Evolutionary conservation across 2,329 filamentous ascomycete genomes (phyloP), one percentile per base, ranked within the genome.

Genomic region (Stromatinia cepivora): DNA sequence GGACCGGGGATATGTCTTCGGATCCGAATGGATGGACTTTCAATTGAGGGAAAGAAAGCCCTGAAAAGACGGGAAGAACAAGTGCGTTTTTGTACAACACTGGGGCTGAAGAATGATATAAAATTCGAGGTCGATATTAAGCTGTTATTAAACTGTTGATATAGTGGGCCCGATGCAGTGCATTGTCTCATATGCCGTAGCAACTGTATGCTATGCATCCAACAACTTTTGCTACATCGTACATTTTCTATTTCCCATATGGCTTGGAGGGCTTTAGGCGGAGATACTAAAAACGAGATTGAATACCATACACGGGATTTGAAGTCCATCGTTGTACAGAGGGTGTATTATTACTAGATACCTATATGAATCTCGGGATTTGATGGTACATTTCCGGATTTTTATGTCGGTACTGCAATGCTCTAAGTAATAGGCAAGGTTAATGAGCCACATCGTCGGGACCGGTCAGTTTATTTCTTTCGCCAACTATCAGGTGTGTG

Each of bases 401-500:
- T 11, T 22, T 53, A 28, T 39, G n/a, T 53, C 46, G 46, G 46
- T 42, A 39, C 50, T 57, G 22, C n/a, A 46, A 22, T 25, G 42
- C 22, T 67, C 39, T 36, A 48, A 61, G 8, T 28, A 20, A 48
- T 8, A 34, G 8, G 6, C 34, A 25, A 22, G 15, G 17, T 54
- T 52, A 69, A 58, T 69, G 67, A 53, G 39, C 42, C 50, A 50
- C 67, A 61, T 66, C 63, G 25, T 70, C 68, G 8, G 73, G 75
- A 4, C 72, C 72, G 52, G 70, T 70, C 22, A 71, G 39, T 34
- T 71, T 72, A 57, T 78, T 78, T 71, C 71, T 78, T 71, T 78
- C 76, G 46, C 76, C 76, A 69, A 77, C 76, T 77, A 53, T 28
- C n/a, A 34, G 34, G 15, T 50, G n/a, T 25, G 34, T 39, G 46